Base-by-base conservation (phyloP, 495 filamentous ascomycete species). In the Penicillium bovifimosum region DNA sequence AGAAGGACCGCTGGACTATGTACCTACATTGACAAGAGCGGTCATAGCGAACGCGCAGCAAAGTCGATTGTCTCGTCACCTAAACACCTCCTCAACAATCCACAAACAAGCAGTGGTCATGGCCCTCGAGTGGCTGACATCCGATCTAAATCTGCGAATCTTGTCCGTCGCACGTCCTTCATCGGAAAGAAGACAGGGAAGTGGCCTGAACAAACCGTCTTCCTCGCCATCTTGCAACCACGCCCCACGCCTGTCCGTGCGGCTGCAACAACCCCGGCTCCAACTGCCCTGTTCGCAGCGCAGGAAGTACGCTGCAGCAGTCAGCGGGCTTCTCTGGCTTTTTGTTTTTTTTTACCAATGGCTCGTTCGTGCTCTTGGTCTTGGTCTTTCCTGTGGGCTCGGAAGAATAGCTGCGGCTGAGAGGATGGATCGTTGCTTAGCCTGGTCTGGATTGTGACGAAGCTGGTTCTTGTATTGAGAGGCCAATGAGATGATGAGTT, bases 371-470 rank as follows among this genome's bases (percentile, higher is more conserved):
- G 32, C 13, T 7, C 17, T 14, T 38, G 33, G 27, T 26, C 13
- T 10, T 20, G 20, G 13, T 9, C 13, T 35, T 39, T 35, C 40
- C n/a, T 52, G 41, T 44, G 40, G 40, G 40, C 40, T 52, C 50
- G 50, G 50, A 52, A 45, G 40, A 50, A 43, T 52, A 31, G 41
- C 51, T 53, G 52, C 40, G 14, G 45, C 43, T 46, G 51, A 54
- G 41, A 48, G 24, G 51, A 49, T 24, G 36, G 51, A 54, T 50
- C 33, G 33, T 33, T 50, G 47, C 47, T 50, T 41, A 80, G 69
- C 74, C 77, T 79, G 59, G 79, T 70, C 78, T 78, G 83, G 56
- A 79, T 76, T 28, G 77, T 72, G 44, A 80, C 26, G 13, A 16
- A 16, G 38, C 14, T 54, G 44, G 78, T 58, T 38, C 54, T 65